phyloP scores from a whole-genome alignment of 805 yeast species.

The Saccharomycopsis schoenii region DNA sequence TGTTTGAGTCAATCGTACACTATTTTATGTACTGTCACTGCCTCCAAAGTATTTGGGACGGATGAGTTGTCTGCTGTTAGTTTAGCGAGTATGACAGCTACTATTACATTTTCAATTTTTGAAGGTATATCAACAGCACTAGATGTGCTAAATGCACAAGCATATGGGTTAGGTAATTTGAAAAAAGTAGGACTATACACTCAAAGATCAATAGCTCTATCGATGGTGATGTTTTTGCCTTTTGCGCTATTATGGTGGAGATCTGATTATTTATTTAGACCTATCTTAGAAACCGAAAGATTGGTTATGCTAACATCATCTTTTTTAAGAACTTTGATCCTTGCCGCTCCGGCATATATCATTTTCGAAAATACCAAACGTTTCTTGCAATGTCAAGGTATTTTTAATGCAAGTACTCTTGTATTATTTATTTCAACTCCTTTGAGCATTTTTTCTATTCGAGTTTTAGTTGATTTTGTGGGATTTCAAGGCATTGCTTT shows the following conservation, averaged over 20 bases:
- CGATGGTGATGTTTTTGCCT: slow-evolving; percentile 44
- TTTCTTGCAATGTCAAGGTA: slow-evolving; percentile 76
- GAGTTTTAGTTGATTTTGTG: slow-evolving; percentile 49
- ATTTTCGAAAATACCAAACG: slow-evolving; percentile 76
- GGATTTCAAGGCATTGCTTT: slow-evolving; percentile 62
- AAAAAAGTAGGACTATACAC: slow-evolving; percentile 63
- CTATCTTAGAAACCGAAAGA: slow-evolving; percentile 45
- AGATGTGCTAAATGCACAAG: slow-evolving; percentile 79
- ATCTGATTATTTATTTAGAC: slow-evolving; percentile 36
- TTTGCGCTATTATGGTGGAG: slow-evolving; percentile 52
- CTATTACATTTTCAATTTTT: slow-evolving; percentile 67
- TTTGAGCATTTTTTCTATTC: slow-evolving; percentile 41
- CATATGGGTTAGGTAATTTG: slow-evolving; percentile 68
- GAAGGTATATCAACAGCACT: slow-evolving; percentile 78
- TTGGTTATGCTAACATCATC: slow-evolving; percentile 46
- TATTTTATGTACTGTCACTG: slow-evolving; percentile 70
- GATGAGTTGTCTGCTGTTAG: slow-evolving; percentile 76
- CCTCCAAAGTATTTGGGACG: slow-evolving; percentile 69
- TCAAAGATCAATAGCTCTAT: slow-evolving; percentile 62
- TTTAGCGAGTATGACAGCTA: slow-evolving; percentile 74
- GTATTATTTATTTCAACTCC: slow-evolving; percentile 51
- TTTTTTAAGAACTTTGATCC: slow-evolving; percentile 45
- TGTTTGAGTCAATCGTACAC: slow-evolving; percentile 62
- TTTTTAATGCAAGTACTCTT: slow-evolving; percentile 76
- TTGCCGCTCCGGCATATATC: slow-evolving; percentile 74